phyloP scores from a whole-genome alignment of 257 asterid species.

The Catharanthus roseus region DNA sequence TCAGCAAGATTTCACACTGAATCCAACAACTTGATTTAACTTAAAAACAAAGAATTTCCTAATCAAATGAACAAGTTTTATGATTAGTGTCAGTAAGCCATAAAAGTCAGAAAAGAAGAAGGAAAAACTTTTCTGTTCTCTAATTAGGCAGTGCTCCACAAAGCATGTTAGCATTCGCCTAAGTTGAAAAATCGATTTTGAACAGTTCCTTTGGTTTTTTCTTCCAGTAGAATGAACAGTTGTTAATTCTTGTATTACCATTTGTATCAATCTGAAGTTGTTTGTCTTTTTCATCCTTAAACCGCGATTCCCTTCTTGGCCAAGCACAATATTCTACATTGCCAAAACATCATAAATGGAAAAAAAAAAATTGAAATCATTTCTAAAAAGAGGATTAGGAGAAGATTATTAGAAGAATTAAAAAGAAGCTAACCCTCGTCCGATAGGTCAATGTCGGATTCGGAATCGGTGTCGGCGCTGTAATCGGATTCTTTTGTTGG shows the following conservation, averaged over 20 bases:
- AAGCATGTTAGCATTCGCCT: neutral
- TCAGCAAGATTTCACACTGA: neutral
- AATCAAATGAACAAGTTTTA: neutral
- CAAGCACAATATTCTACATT: conserved; percentile 36
- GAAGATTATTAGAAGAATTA: neutral
- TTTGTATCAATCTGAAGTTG: conserved; percentile 37
- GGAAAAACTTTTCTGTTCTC: neutral
- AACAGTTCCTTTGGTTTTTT: neutral
- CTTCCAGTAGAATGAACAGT: no score
- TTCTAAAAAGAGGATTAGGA: neutral
- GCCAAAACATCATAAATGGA: conserved; percentile 1
- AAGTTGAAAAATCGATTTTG: conserved; percentile 1
- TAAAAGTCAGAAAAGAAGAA: neutral
- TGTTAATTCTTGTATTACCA: conserved; percentile 40
- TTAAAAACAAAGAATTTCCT: neutral
- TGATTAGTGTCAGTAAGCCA: neutral
- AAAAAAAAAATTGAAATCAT: neutral
- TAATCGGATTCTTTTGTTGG: conserved; percentile 50
- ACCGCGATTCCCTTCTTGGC: conserved; percentile 47
- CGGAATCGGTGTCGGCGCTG: conserved; percentile 67
- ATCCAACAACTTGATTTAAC: neutral
- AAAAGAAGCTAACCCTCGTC: conserved; percentile 39
- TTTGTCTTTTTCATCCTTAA: conserved; percentile 43
- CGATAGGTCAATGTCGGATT: conserved; percentile 30
- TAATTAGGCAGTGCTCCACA: neutral